Evolutionary conservation across 2,329 filamentous ascomycete species (phyloP), one percentile per base, ranked within the genome.

Genomic region (Hypocreales sp.): DNA sequence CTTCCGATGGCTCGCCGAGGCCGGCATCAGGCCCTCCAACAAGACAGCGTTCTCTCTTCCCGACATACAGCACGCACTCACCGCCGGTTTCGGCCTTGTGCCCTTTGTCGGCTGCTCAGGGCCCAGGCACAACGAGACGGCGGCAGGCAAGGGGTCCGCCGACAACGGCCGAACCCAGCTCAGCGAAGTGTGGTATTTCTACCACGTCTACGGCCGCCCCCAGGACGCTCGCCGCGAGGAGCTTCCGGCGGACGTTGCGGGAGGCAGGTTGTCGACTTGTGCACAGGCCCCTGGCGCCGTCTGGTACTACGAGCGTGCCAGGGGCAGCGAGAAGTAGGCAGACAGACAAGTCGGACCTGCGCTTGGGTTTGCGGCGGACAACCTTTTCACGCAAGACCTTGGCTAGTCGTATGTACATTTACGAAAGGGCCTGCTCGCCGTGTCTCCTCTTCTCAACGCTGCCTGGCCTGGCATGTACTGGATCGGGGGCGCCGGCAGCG

Each of bases 161-260:
- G 72, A 78, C 39, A 61, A 54, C 30, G 72, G 73, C 2, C 51
- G 52, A 35, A 77, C 70, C 2, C 55, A 62, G 18, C 37, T 79
- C 25, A 61, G 46, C 32, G 73, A 79, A 56, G 57, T 73, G 9
- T 79, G 72, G 71, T 79, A 78, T 42, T 77, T 75, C 40, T 60
- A 66, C 45, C 63, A 76, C 46, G 64, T 67, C 28, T 60, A 57
- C 30, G 72, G 72, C 4, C 47, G 58, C 11, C 61, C 69, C 6
- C 73, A 77, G 50, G 50, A 59, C 29, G 56, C 53, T 3, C 46
- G 61, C 22, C 58, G 51, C 8, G 40, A 64, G 15, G 55, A 59
- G 5, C 42, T 60, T 8, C 41, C 48, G n/a, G 52, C 54, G 7
- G 48, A 51, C 29, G 53, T 60, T 3, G 60, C 64, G 30, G 66